Evolutionary conservation across 2,329 filamentous ascomycete genomes (phyloP).

Genomic region (Furcasterigmium furcatum): DNA sequence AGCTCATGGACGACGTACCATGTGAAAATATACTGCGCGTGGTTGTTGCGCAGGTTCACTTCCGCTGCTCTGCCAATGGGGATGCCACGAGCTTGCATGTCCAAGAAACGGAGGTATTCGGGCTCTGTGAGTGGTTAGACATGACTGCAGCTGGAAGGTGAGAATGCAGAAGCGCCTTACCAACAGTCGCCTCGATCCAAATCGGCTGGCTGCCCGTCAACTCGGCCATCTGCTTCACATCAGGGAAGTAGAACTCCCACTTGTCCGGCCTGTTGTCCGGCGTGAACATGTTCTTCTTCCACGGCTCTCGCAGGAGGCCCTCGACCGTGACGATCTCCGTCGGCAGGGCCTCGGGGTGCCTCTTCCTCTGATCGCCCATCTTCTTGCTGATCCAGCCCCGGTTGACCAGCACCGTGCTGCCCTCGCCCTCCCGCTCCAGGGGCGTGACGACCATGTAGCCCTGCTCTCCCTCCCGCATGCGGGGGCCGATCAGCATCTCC

Average conservation of each 20-base stretch:
- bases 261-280: constrained; percentile 82
- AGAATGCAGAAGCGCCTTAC: constrained; percentile 43
- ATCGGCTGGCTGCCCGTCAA: constrained; percentile 80
- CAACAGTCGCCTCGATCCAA: constrained; percentile 95
- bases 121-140: constrained; percentile 52
- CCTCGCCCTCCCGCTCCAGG: constrained; percentile 63
- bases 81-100: constrained; percentile 75
- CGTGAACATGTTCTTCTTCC: constrained; percentile 98
- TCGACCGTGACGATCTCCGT: constrained; percentile 72
- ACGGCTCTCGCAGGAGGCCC: constrained; percentile 82
- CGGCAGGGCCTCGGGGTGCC: constrained; percentile 65
- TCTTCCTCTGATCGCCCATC: constrained; percentile 58
- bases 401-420: constrained; percentile 77
- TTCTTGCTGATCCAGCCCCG: constrained; percentile 88
- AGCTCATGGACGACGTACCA: constrained; percentile 58
- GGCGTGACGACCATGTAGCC: constrained; percentile 92
- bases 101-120: constrained; percentile 72
- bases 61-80: constrained; percentile 86
- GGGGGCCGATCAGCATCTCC: constrained; percentile 94
- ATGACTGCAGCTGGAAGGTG: background rate
- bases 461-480: constrained; percentile 83
- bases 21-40: constrained; percentile 97
- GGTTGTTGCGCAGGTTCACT: constrained; percentile 93
- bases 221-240: constrained; percentile 86
- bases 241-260: constrained; percentile 91